Conservation (phyloP, 1,284 basidiomycete genomes). For the Tremellales sp. region DNA sequence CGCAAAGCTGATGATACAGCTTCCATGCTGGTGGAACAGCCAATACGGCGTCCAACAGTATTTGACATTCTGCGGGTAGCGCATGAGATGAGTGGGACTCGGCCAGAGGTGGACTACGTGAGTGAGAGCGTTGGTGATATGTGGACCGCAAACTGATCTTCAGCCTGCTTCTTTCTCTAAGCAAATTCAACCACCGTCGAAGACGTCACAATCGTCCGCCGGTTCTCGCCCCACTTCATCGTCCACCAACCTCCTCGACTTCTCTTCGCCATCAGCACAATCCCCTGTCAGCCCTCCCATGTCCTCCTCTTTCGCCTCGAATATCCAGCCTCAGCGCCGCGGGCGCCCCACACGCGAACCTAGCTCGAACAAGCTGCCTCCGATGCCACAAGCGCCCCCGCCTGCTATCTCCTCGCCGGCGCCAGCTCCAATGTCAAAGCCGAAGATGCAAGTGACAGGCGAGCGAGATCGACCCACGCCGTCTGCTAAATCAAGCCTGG, state of each 20-base stretch:
- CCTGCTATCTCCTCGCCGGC: slow-evolving; percentile 5
- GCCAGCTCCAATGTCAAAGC: slow-evolving; percentile 2
- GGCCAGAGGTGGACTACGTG: slow-evolving; percentile 68
- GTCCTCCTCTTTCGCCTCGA: slow-evolving; percentile 18
- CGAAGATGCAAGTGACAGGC: slow-evolving; percentile 31
- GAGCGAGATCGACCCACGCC: slow-evolving; percentile 10
- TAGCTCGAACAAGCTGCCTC: slow-evolving; percentile 7
- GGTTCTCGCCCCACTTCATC: slow-evolving; percentile 4
- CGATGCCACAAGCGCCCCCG: slow-evolving; percentile 4
- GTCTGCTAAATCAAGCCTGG: slow-evolving; percentile 11
- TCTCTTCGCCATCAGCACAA: slow-evolving; percentile 35
- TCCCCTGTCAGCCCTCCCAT: no score
- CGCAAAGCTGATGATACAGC: slow-evolving; percentile 51
- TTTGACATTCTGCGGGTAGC: slow-evolving; percentile 74
- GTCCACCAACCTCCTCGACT: slow-evolving; percentile 42
- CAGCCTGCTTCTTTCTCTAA: slow-evolving; percentile 23
- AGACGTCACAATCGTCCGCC: slow-evolving; percentile 2
- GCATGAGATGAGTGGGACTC: slow-evolving; percentile 76
- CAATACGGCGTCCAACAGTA: slow-evolving; percentile 70
- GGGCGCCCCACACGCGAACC: slow-evolving; percentile 41
- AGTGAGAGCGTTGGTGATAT: no score
- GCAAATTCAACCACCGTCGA: slow-evolving; percentile 6
- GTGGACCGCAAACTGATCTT: slow-evolving; percentile 46
- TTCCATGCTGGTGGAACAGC: slow-evolving; percentile 84
- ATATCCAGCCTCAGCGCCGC: slow-evolving; percentile 44